These are phyloP conservation scores for Penicillium sp. DNA, from an alignment of 2,329 filamentous ascomycete genomes.

Conservation along the genomic window DNA sequence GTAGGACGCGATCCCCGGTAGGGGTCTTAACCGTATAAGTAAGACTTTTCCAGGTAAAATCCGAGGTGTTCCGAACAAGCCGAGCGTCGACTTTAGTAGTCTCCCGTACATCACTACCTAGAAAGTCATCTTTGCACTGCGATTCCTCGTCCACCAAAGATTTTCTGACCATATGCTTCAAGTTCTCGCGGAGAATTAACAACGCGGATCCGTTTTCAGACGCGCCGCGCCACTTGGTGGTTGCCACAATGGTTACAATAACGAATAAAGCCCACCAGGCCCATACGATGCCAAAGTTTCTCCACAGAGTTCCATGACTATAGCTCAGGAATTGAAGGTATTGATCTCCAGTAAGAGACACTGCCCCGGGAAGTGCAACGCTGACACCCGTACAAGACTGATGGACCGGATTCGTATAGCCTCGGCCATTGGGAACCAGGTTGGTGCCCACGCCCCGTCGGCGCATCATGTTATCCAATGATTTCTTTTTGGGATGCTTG, in stretches of 20 bases:
- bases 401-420: constrained; percentile 25
- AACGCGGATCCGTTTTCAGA: constrained; percentile 56
- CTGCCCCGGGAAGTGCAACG: constrained; percentile 53
- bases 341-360: constrained; percentile 52
- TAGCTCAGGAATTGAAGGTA: constrained; percentile 59
- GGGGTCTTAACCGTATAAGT: constrained; percentile 66
- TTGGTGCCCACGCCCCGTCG: constrained; percentile 36
- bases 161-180: constrained; percentile 55
- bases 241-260: constrained; percentile 58
- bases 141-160: constrained; percentile 32
- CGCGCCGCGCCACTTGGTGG: constrained; percentile 55
- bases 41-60: constrained; percentile 78
- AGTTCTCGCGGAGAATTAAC: constrained; percentile 61
- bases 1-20: constrained; percentile 53
- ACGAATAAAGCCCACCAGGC: constrained; percentile 63
- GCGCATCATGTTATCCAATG: no score
- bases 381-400: constrained; percentile 52
- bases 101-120: no score
- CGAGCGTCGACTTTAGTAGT: no score
- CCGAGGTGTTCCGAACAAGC: no score
- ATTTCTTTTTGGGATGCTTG: no score
- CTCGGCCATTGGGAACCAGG: constrained; percentile 36
- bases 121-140: constrained; percentile 39
- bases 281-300: constrained; percentile 63
- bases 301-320: constrained; percentile 53